phyloP scores from a whole-genome alignment of 1,284 basidiomycete genomes.

The Trametes hirsuta region DNA sequence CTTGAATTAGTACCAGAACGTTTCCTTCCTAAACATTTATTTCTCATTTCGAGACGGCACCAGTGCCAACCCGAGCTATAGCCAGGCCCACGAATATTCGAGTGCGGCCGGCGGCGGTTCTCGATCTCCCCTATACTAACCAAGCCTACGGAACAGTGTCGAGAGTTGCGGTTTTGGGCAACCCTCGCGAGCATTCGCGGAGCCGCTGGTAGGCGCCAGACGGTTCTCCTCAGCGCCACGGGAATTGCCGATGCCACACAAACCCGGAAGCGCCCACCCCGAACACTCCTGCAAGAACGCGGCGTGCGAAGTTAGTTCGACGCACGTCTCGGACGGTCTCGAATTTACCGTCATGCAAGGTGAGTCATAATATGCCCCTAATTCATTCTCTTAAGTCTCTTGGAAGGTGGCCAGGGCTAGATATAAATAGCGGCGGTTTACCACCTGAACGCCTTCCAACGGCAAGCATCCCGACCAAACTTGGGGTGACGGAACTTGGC shows the following conservation, averaged over 20 bases:
- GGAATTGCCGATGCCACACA: conserved; percentile 6
- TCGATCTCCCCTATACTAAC: too few relatives aligned
- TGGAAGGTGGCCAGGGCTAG: background rate
- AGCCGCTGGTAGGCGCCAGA: conserved; percentile 6
- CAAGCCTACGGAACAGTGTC: background rate
- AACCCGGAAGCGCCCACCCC: conserved; percentile 3
- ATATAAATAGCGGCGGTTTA: background rate
- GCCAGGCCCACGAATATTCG: background rate
- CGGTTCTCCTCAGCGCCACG: background rate
- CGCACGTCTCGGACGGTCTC: background rate
- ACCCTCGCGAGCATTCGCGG: conserved; percentile 1
- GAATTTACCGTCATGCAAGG: background rate
- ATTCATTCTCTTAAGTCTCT: background rate
- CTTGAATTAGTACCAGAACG: too few relatives aligned
- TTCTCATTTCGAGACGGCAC: too few relatives aligned
- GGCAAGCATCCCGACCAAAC: conserved; percentile 3
- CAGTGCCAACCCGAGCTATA: too few relatives aligned
- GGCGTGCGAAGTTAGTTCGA: background rate
- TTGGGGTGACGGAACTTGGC: background rate
- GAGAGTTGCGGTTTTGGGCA: background rate
- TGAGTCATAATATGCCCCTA: conserved; percentile 1
- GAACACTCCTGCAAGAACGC: background rate
- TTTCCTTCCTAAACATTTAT: background rate
- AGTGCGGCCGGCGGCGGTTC: background rate
- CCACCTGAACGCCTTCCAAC: background rate